A percentile compares a stretch with the other conserved stretches of the same genome.
Evolutionary conservation across 257 asterid species (phyloP).

Genomic region (Orobanche coerulescens): DNA sequence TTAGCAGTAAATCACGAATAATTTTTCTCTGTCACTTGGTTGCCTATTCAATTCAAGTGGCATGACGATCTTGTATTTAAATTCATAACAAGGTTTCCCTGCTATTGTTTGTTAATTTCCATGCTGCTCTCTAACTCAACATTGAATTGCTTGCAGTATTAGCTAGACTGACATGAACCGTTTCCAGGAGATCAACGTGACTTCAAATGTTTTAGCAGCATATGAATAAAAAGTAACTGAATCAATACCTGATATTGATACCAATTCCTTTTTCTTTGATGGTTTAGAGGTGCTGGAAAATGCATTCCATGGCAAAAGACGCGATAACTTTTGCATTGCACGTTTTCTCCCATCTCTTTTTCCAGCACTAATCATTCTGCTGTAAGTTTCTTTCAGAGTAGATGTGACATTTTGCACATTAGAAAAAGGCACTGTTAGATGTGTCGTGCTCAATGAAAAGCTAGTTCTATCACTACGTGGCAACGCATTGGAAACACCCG

Average conservation of each 20-base stretch:
- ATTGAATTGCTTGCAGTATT: background rate
- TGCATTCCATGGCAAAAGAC: slow-evolving; percentile 29
- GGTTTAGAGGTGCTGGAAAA: slow-evolving; percentile 18
- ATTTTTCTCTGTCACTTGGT: background rate
- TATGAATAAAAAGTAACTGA: background rate
- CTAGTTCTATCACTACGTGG: slow-evolving; percentile 14
- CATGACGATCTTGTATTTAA: background rate
- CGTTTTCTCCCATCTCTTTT: slow-evolving; percentile 22
- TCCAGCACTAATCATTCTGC: slow-evolving; percentile 16
- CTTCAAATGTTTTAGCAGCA: slow-evolving; percentile 5
- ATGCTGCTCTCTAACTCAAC: background rate
- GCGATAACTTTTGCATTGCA: slow-evolving; percentile 26
- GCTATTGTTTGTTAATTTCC: background rate
- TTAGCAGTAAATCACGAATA: background rate
- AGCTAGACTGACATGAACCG: slow-evolving; percentile 2
- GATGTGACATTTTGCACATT: slow-evolving; percentile 16
- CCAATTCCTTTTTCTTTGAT: slow-evolving; percentile 17
- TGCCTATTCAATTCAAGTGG: background rate
- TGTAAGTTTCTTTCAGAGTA: slow-evolving; percentile 13
- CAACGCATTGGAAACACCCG: slow-evolving; percentile 1
- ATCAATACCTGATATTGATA: slow-evolving; percentile 29
- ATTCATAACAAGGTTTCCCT: slow-evolving; percentile 2
- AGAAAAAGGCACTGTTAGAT: slow-evolving; percentile 16
- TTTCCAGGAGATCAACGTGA: background rate
- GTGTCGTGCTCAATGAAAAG: slow-evolving; percentile 21